Conservation (phyloP, 257 asterid species). For the Agastache rugosa region DNA sequence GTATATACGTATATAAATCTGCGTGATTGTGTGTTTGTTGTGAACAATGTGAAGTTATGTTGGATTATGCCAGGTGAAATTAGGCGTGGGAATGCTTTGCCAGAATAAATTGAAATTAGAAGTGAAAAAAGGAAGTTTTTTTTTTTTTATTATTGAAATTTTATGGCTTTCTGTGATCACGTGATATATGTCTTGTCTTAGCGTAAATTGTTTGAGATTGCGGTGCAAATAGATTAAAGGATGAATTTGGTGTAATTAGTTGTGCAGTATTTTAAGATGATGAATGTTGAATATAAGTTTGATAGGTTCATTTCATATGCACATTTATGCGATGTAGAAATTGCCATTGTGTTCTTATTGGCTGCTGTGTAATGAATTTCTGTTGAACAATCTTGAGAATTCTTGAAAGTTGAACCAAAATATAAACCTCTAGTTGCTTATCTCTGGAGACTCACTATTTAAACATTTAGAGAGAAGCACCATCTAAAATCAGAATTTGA, state of each 20-base stretch:
- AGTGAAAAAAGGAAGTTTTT: not conserved
- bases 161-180: no score
- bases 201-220: not conserved
- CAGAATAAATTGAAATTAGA: not conserved
- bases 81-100: not conserved
- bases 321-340: not conserved
- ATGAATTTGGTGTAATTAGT: not conserved
- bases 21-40: not conserved
- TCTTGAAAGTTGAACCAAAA: not conserved
- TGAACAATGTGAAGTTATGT: not conserved
- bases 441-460: no score
- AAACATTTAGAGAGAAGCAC: no score
- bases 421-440: not conserved
- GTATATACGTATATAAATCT: not conserved
- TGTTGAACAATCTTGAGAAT: not conserved
- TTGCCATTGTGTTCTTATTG: not conserved
- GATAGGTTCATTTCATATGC: not conserved
- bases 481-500: not conserved
- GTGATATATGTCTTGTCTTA: no score
- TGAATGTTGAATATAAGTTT: constrained; percentile 8
- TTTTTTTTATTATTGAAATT: not conserved
- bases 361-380: not conserved
- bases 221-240: not conserved
- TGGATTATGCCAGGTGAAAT: not conserved
- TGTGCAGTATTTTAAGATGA: not conserved